Evolutionary conservation across 2,329 filamentous ascomycete species (phyloP).

Genomic region (Microdochium trichocladiopsis): DNA sequence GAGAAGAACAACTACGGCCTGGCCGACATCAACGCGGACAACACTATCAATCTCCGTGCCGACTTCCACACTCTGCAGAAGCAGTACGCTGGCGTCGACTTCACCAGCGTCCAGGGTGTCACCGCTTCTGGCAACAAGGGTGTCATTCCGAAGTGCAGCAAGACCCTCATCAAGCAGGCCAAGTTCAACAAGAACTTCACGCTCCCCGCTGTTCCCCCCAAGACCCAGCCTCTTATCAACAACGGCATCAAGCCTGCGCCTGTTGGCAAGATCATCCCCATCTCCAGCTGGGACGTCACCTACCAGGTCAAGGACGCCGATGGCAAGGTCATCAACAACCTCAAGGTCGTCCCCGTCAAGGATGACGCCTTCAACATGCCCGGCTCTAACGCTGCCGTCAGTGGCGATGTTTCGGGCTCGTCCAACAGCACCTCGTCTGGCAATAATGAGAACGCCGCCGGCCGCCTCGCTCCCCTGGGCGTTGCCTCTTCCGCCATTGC

Average conservation of each 20-base stretch:
- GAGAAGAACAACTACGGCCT: constrained; percentile 62
- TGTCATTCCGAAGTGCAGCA: constrained; percentile 54
- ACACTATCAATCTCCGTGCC: constrained; percentile 45
- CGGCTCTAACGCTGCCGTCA: constrained; percentile 6
- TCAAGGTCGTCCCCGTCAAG: constrained; percentile 32
- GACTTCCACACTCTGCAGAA: constrained; percentile 70
- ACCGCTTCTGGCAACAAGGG: constrained; percentile 47
- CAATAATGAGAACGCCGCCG: constrained; percentile 6
- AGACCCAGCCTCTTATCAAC: constrained; percentile 65
- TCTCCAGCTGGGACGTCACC: constrained; percentile 55
- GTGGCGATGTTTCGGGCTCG: background rate
- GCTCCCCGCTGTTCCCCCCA: constrained; percentile 61
- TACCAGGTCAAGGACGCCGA: constrained; percentile 31
- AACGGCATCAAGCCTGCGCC: constrained; percentile 64
- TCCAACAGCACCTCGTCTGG: background rate
- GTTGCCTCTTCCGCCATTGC: background rate
- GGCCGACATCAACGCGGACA: constrained; percentile 49
- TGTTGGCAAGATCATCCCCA: constrained; percentile 59
- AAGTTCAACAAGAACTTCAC: constrained; percentile 76
- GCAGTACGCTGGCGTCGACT: constrained; percentile 71
- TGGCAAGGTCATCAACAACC: constrained; percentile 32
- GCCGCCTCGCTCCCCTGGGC: constrained; percentile 1
- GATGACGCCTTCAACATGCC: constrained; percentile 12
- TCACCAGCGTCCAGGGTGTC: constrained; percentile 56
- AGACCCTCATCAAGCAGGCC: constrained; percentile 57